Evolutionary conservation across 2,329 filamentous ascomycete genomes (phyloP).

Genomic region (Fusarium staphyleae): DNA sequence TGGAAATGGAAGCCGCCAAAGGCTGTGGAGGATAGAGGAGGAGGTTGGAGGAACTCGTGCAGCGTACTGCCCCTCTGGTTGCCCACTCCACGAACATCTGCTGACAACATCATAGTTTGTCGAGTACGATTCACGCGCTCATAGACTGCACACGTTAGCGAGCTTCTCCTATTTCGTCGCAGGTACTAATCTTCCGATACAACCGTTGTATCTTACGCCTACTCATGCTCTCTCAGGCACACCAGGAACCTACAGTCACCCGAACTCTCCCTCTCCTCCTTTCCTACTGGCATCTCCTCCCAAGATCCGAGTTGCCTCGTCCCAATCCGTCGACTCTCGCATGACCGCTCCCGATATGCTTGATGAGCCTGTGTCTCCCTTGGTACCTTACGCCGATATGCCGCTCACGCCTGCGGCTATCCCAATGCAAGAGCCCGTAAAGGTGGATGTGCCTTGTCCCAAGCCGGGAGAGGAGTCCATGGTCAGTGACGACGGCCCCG

Average conservation of each 20-base stretch:
- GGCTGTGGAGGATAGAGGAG: slow-evolving; percentile 77
- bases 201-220: slow-evolving; percentile 3
- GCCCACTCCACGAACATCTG: neutral
- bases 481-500: slow-evolving; percentile 86
- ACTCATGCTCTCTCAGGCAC: slow-evolving; percentile 50
- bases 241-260: slow-evolving; percentile 57
- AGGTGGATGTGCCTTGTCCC: slow-evolving; percentile 86
- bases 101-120: slow-evolving; percentile 71
- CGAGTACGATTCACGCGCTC: slow-evolving; percentile 93
- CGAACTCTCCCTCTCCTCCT: slow-evolving; percentile 73
- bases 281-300: slow-evolving; percentile 76
- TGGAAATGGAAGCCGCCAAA: slow-evolving; percentile 98
- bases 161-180: slow-evolving; percentile 96
- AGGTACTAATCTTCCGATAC: slow-evolving; percentile 56
- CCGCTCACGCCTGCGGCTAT: slow-evolving; percentile 39
- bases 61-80: slow-evolving; percentile 64
- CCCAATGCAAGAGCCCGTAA: slow-evolving; percentile 63
- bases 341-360: slow-evolving; percentile 72
- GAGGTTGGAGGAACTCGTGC: slow-evolving; percentile 95
- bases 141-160: slow-evolving; percentile 85
- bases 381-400: slow-evolving; percentile 50
- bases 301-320: slow-evolving; percentile 82
- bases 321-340: slow-evolving; percentile 85
- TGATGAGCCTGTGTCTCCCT: slow-evolving; percentile 66
- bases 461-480: slow-evolving; percentile 86